Evolutionary conservation across 768 basidiomycete genomes (phyloP).

Genomic region (Rhizopogon roseolus): DNA sequence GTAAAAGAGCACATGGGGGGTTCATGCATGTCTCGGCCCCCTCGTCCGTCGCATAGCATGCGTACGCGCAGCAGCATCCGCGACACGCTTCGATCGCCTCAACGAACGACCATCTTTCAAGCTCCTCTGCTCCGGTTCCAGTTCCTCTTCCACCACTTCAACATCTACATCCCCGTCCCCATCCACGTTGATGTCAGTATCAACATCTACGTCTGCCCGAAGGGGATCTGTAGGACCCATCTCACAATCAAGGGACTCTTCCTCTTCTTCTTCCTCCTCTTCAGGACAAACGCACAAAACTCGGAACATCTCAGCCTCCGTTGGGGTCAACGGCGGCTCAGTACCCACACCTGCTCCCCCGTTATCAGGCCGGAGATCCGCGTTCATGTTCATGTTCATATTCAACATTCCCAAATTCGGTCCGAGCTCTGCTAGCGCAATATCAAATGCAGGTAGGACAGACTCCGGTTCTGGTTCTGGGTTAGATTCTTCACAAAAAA

Average conservation of each 20-base stretch:
- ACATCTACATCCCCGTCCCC: background rate
- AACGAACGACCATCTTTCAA: slow-evolving; percentile 4
- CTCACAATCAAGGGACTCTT: background rate
- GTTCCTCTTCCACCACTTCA: background rate
- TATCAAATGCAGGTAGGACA: slow-evolving; percentile 18
- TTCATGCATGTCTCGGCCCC: slow-evolving; percentile 23
- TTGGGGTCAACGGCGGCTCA: slow-evolving; percentile 55
- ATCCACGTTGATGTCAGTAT: slow-evolving; percentile 4
- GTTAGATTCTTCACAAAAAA: background rate
- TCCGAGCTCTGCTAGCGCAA: slow-evolving; percentile 22
- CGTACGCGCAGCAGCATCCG: slow-evolving; percentile 49
- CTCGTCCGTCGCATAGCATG: slow-evolving; percentile 33
- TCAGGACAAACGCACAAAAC: slow-evolving; percentile 55
- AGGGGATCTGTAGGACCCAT: background rate
- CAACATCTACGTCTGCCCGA: background rate
- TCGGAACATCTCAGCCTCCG: slow-evolving; percentile 68
- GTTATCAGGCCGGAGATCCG: no score
- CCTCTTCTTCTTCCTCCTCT: slow-evolving; percentile 14
- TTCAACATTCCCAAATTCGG: background rate
- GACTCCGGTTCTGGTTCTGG: background rate
- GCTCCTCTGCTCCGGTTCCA: background rate
- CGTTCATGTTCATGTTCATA: no score
- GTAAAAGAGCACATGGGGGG: background rate
- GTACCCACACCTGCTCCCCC: background rate
- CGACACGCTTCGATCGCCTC: slow-evolving; percentile 62